A percentile compares a stretch with the other conserved stretches of the same genome.
Evolutionary conservation across 176 grass and related monocot species (phyloP).

Genomic region (Stipa capillata): DNA sequence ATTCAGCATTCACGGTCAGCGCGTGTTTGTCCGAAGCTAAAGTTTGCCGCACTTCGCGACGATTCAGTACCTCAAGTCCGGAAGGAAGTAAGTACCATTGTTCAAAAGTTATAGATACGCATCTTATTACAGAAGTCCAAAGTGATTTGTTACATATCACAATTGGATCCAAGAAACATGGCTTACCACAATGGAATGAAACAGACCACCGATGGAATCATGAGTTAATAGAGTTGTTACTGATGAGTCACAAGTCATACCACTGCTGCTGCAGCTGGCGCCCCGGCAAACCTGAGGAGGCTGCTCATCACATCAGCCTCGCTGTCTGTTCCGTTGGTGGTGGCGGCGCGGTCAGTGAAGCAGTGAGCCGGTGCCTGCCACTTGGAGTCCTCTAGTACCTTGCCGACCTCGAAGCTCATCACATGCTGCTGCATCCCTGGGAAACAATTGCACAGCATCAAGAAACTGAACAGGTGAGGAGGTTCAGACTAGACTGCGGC

Average conservation of each 20-base stretch:
- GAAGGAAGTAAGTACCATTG: neutral
- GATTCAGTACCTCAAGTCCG: neutral
- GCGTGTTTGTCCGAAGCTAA: no score
- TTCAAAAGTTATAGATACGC: neutral
- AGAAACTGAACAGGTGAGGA: neutral
- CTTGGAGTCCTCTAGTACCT: conserved; percentile 38
- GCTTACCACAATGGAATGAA: neutral
- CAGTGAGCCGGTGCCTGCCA: conserved; percentile 51
- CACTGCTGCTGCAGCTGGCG: neutral
- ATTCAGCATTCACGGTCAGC: neutral
- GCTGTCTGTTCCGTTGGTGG: neutral
- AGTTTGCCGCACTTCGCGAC: no score
- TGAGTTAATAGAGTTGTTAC: neutral
- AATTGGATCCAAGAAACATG: neutral
- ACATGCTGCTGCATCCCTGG: conserved; percentile 42
- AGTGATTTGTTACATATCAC: neutral
- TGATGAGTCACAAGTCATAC: neutral
- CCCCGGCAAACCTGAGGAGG: conserved; percentile 7
- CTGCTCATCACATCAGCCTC: neutral
- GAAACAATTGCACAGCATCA: neutral
- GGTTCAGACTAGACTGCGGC: neutral
- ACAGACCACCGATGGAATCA: neutral
- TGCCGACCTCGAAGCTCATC: conserved; percentile 56
- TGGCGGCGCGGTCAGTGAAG: neutral
- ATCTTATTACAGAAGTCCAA: neutral